Evolutionary conservation across 2,329 filamentous ascomycete species (phyloP).

Genomic region (Xylaria sp.): DNA sequence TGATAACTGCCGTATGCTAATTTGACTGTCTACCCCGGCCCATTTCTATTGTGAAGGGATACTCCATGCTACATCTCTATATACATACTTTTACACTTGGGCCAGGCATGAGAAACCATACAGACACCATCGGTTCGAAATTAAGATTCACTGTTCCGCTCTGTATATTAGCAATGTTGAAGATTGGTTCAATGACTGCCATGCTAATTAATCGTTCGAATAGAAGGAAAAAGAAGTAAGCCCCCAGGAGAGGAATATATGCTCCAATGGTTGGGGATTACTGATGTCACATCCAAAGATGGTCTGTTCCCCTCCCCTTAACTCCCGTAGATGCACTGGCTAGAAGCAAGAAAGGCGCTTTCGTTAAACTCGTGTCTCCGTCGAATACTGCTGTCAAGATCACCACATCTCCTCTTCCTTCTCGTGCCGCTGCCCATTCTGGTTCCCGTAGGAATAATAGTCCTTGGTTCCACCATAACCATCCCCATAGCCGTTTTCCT

Average conservation of each 20-base stretch:
- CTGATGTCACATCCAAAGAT: slow-evolving; percentile 26
- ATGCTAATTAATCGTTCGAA: slow-evolving; percentile 26
- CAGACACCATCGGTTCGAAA: slow-evolving; percentile 4
- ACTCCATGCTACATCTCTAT: not conserved
- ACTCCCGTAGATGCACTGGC: slow-evolving; percentile 43
- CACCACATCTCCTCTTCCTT: slow-evolving; percentile 59
- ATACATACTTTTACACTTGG: not conserved
- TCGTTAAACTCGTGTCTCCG: slow-evolving; percentile 34
- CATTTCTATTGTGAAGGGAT: not conserved
- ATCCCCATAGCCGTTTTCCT: slow-evolving; percentile 52
- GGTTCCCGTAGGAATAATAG: slow-evolving; percentile 47
- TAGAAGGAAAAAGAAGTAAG: slow-evolving; percentile 14
- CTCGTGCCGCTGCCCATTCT: slow-evolving; percentile 46
- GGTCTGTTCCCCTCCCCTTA: slow-evolving; percentile 31
- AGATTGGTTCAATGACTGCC: slow-evolving; percentile 14
- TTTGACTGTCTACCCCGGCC: not conserved
- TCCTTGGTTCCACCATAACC: slow-evolving; percentile 48
- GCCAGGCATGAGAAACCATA: not conserved
- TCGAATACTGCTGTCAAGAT: slow-evolving; percentile 42
- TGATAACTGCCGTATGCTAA: not conserved
- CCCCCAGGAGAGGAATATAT: slow-evolving; percentile 29
- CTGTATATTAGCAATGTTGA: slow-evolving; percentile 20
- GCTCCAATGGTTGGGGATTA: slow-evolving; percentile 23
- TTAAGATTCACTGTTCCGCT: slow-evolving; percentile 21
- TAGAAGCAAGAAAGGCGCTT: slow-evolving; percentile 37